These are phyloP conservation scores for Metarhizium anisopliae DNA, from an alignment of 2,329 filamentous ascomycete genomes.

Conservation along the genomic window DNA sequence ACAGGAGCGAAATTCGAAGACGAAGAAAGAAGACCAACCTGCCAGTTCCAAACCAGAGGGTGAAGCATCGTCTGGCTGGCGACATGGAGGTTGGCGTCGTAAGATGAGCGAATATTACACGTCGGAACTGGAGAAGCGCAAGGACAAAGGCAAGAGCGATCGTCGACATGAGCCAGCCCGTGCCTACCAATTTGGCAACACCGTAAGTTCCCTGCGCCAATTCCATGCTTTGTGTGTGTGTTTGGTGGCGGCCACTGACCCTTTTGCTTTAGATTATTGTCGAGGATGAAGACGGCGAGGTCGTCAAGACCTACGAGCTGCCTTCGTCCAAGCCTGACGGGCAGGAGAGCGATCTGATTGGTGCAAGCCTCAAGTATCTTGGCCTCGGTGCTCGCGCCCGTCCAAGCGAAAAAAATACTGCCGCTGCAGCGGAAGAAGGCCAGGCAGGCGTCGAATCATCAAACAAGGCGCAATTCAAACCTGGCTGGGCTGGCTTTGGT, in stretches of 20 bases:
- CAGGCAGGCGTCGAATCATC: constrained; percentile 22
- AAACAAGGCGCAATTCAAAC: constrained; percentile 30
- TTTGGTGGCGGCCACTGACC: not conserved
- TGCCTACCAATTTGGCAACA: constrained; percentile 80
- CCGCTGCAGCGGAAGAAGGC: constrained; percentile 19
- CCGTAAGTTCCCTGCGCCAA: constrained; percentile 31
- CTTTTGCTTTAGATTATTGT: constrained; percentile 60
- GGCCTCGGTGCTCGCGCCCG: constrained; percentile 39
- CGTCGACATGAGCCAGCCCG: constrained; percentile 63
- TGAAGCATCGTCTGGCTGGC: constrained; percentile 17
- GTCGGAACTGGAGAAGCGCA: constrained; percentile 54
- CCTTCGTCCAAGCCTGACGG: constrained; percentile 42
- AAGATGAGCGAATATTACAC: constrained; percentile 43
- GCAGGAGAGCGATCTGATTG: constrained; percentile 30
- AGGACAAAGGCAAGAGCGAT: constrained; percentile 51
- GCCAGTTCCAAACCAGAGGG: constrained; percentile 1
- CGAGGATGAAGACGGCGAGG: constrained; percentile 78
- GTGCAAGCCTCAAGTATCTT: constrained; percentile 43
- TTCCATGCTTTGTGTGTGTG: not conserved
- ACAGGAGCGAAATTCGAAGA: not conserved
- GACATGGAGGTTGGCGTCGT: constrained; percentile 35
- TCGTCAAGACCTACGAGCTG: constrained; percentile 75
- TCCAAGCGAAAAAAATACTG: constrained; percentile 26
- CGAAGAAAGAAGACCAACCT: constrained; percentile 1
- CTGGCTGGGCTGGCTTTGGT: constrained; percentile 43